Evolutionary conservation across 805 yeast genomes (phyloP).

Genomic region (Sugiyamaella qingdaonensis): DNA sequence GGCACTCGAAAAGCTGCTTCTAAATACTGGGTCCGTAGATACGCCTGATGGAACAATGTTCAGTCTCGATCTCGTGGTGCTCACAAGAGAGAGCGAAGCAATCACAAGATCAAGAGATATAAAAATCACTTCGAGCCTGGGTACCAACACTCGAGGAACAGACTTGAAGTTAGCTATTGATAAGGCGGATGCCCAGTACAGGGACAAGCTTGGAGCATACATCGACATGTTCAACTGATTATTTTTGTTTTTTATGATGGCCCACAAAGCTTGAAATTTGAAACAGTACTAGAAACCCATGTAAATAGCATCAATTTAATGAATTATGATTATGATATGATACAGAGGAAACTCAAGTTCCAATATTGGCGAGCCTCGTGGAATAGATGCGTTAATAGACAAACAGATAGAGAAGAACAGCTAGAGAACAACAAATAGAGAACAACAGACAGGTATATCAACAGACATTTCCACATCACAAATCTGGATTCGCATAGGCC

Average conservation of each 20-base stretch:
- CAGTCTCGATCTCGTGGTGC: constrained; percentile 7
- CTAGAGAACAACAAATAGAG: too few relatives aligned
- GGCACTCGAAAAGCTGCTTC: background rate
- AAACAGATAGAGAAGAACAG: too few relatives aligned
- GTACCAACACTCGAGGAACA: background rate
- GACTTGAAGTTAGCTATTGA: constrained; percentile 7
- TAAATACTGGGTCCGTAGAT: background rate
- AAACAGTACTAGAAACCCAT: background rate
- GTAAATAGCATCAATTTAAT: background rate
- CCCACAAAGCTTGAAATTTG: constrained; percentile 1
- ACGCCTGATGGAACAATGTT: background rate
- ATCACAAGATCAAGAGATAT: constrained; percentile 5
- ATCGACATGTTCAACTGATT: constrained; percentile 1
- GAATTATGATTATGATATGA: constrained; percentile 5
- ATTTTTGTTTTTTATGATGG: background rate
- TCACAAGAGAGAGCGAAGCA: constrained; percentile 17
- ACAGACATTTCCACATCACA: too few relatives aligned
- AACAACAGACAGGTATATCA: too few relatives aligned
- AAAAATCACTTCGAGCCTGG: background rate
- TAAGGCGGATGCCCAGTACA: background rate
- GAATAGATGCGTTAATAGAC: too few relatives aligned
- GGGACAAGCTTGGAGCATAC: background rate
- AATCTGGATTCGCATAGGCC: too few relatives aligned
- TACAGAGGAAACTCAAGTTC: background rate
- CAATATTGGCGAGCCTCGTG: too few relatives aligned